phyloP scores from a whole-genome alignment of 1,284 basidiomycete species.

The Peniophora sp. region DNA sequence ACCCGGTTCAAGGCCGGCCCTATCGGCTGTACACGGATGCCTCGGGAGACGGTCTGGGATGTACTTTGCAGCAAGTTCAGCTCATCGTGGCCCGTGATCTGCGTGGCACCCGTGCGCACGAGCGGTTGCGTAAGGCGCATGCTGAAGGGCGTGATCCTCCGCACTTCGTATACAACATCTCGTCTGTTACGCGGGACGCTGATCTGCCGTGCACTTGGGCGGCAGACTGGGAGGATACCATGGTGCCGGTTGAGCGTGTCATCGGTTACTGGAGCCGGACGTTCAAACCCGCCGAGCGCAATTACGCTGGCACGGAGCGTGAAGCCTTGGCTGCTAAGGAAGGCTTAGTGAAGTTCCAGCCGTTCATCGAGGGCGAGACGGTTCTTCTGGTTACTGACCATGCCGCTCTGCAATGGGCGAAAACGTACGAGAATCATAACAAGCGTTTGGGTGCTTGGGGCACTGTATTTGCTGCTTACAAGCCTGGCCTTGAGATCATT shows the following conservation, averaged over 20 bases:
- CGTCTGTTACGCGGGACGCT: too few relatives aligned
- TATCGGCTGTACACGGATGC: constrained; percentile 32
- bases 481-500: constrained; percentile 12
- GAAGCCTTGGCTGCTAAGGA: constrained; percentile 28
- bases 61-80: constrained; percentile 30
- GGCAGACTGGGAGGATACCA: constrained; percentile 17
- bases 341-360: constrained; percentile 25
- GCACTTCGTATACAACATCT: too few relatives aligned
- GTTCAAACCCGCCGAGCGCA: constrained; percentile 21
- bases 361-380: constrained; percentile 22
- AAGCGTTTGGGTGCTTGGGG: constrained; percentile 17
- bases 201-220: too few relatives aligned
- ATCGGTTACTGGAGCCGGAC: constrained; percentile 26
- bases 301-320: constrained; percentile 27
- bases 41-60: constrained; percentile 24
- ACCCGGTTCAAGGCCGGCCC: constrained; percentile 20
- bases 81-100: constrained; percentile 23
- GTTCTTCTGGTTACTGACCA: constrained; percentile 24
- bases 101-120: constrained; percentile 22
- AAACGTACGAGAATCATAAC: constrained; percentile 25
- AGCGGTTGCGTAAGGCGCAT: constrained; percentile 4
- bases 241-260: constrained; percentile 25
- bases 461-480: constrained; percentile 20
- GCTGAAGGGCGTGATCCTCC: too few relatives aligned
- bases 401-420: constrained; percentile 24